Evolutionary conservation across 768 basidiomycete genomes (phyloP).

Genomic region (Lactarius vividus): DNA sequence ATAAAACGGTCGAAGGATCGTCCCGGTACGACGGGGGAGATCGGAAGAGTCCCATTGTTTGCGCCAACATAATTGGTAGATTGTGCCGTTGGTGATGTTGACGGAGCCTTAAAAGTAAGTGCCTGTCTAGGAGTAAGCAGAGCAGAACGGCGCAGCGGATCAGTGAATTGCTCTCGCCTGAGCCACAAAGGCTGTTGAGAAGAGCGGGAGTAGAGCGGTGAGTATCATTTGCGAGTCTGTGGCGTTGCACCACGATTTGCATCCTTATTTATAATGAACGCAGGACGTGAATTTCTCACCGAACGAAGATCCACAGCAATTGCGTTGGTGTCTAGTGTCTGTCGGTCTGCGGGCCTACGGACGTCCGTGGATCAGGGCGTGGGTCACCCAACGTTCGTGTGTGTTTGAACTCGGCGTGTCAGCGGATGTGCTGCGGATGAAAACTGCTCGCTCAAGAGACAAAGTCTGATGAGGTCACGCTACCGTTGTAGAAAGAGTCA

Average conservation of each 20-base stretch:
- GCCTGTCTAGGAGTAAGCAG: not conserved
- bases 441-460: too few species aligned
- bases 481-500: too few species aligned
- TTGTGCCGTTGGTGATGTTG: slow-evolving; percentile 1
- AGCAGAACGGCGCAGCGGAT: not conserved
- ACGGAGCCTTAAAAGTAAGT: slow-evolving; percentile 1
- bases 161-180: not conserved
- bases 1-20: slow-evolving; percentile 15
- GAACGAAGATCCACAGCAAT: too few species aligned
- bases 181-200: not conserved
- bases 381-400: too few species aligned
- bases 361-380: too few species aligned
- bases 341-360: too few species aligned
- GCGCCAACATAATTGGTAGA: slow-evolving; percentile 17
- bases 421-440: too few species aligned
- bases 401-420: too few species aligned
- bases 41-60: slow-evolving; percentile 12
- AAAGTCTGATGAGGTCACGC: too few species aligned
- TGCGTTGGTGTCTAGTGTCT: too few species aligned
- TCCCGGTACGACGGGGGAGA: not conserved
- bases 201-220: not conserved
- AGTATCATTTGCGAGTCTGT: not conserved
- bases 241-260: not conserved
- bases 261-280: not conserved
- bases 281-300: too few species aligned